phyloP scores from a whole-genome alignment of 805 yeast species.

The Suhomyces sp. region DNA sequence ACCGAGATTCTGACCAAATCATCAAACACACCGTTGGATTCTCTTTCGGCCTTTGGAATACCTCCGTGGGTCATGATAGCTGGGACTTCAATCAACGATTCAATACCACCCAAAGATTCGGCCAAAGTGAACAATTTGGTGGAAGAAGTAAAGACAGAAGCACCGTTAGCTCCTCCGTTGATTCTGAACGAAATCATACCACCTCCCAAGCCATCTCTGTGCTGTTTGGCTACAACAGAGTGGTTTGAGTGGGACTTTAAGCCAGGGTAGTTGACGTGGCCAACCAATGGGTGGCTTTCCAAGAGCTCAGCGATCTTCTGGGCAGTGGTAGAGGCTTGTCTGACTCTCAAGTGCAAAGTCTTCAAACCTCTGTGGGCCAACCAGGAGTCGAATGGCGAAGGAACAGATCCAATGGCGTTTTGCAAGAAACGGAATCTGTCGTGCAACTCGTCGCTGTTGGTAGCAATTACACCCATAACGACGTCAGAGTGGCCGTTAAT shows the following conservation, averaged over 20 bases:
- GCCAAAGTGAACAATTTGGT: conserved; percentile 82
- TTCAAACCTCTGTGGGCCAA: conserved; percentile 89
- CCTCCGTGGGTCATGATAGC: conserved; percentile 93
- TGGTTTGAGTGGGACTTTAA: conserved; percentile 62
- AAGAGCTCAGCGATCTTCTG: conserved; percentile 66
- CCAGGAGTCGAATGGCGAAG: conserved; percentile 90
- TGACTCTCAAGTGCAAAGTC: conserved; percentile 77
- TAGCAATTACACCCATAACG: conserved; percentile 79
- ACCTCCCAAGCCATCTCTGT: conserved; percentile 83
- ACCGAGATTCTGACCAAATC: conserved; percentile 63
- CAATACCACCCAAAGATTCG: conserved; percentile 89
- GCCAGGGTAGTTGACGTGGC: conserved; percentile 81
- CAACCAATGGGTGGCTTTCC: conserved; percentile 47
- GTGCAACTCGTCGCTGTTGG: conserved; percentile 58
- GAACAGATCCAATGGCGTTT: conserved; percentile 85
- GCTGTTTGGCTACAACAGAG: conserved; percentile 67
- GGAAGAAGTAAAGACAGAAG: conserved; percentile 66
- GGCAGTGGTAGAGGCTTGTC: conserved; percentile 66
- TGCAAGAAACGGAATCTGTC: conserved; percentile 72
- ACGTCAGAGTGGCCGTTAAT: conserved; percentile 92
- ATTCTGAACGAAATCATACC: conserved; percentile 90
- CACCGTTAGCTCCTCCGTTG: conserved; percentile 76
- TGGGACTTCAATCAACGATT: conserved; percentile 81
- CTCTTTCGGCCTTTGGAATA: conserved; percentile 75
- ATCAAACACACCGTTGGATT: conserved; percentile 75